These are phyloP conservation scores for Xylona heveae DNA, from an alignment of 495 filamentous ascomycete genomes.

Conservation along the genomic window DNA sequence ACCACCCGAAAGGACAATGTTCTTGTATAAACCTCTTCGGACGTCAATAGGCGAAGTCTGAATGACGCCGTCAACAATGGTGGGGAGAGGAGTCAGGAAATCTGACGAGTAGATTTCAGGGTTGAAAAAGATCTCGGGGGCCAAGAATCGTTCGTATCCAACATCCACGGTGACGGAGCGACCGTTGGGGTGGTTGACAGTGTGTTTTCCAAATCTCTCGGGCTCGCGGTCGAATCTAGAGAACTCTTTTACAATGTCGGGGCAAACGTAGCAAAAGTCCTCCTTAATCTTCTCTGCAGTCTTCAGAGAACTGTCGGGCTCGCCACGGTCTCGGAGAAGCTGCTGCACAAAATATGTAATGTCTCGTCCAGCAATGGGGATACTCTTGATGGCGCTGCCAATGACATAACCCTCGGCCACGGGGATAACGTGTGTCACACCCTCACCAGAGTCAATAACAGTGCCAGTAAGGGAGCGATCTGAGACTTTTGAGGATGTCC, in stretches of 20 bases:
- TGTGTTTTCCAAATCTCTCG: constrained; percentile 73
- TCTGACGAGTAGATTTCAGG: constrained; percentile 98
- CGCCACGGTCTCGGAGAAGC: constrained; percentile 83
- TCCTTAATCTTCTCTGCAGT: constrained; percentile 97
- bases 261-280: constrained; percentile 92
- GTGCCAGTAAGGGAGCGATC: constrained; percentile 95
- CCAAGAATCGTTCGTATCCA: constrained; percentile 94
- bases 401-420: constrained; percentile 98
- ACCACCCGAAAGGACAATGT: constrained; percentile 92
- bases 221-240: constrained; percentile 79
- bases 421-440: constrained; percentile 96
- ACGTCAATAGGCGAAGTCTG: constrained; percentile 96
- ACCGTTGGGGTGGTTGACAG: constrained; percentile 69
- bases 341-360: constrained; percentile 98
- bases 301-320: constrained; percentile 90
- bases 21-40: constrained; percentile 93
- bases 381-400: constrained; percentile 94
- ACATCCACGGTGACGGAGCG: constrained; percentile 71
- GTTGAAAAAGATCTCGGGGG: constrained; percentile 98
- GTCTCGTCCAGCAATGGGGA: constrained; percentile 90
- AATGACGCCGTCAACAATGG: constrained; percentile 87
- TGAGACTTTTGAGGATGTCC: constrained; percentile 94
- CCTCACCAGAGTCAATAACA: constrained; percentile 93
- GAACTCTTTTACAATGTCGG: constrained; percentile 97
- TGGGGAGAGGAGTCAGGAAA: constrained; percentile 86